phyloP scores from a whole-genome alignment of 148 eudicot species.

The Diospyros kaki region DNA sequence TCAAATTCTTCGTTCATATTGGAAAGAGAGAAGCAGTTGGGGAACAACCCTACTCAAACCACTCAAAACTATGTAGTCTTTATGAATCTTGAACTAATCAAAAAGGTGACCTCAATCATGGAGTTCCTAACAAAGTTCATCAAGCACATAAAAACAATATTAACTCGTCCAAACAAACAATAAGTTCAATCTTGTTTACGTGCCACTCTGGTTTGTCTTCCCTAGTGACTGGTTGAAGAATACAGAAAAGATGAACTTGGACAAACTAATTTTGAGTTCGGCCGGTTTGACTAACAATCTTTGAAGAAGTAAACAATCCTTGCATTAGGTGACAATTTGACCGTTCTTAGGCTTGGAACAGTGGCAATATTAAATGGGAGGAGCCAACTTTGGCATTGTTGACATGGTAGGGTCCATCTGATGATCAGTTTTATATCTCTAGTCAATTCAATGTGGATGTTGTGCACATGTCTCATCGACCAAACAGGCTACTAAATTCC shows the following conservation, averaged over 20 bases:
- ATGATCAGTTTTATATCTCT: not conserved
- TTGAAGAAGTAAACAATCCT: not conserved
- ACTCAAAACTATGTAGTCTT: not conserved
- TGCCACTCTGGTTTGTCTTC: not conserved
- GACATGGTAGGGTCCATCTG: not conserved
- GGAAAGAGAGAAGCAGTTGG: not conserved
- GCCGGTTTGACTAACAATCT: constrained; percentile 11
- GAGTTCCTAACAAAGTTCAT: not conserved
- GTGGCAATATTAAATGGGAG: not conserved
- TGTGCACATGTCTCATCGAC: not conserved
- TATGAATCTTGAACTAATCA: not conserved
- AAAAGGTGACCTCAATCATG: not conserved
- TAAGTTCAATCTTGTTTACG: not conserved
- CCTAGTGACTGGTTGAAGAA: not conserved
- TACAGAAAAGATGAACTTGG: too few relatives aligned
- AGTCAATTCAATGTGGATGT: not conserved
- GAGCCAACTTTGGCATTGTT: constrained; percentile 2
- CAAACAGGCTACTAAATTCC: constrained; percentile 5
- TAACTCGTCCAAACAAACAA: not conserved
- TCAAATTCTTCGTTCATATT: constrained; percentile 13
- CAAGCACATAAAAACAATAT: not conserved
- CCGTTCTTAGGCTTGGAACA: not conserved
- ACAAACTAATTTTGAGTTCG: not conserved
- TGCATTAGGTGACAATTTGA: constrained; percentile 1
- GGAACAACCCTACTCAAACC: constrained; percentile 8